These are phyloP conservation scores for Termitomyces sp. DNA, from an alignment of 768 basidiomycete genomes.

Conservation along the genomic window DNA sequence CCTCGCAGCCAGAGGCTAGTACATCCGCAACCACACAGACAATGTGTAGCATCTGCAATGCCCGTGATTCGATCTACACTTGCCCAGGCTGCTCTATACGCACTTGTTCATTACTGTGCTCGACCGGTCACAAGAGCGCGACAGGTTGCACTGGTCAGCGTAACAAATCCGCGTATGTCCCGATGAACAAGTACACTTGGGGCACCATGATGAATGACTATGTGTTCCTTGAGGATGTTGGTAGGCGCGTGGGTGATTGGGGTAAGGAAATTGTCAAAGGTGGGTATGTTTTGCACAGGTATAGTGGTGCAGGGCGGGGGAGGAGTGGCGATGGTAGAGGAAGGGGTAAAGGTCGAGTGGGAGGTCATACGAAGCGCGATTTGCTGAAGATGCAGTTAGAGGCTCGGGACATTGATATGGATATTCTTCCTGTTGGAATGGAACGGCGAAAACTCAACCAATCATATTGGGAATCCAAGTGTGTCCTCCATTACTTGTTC, in stretches of 20 bases:
- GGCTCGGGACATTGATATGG: constrained; percentile 64
- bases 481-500: constrained; percentile 23
- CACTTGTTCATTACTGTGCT: constrained; percentile 72
- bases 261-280: constrained; percentile 65
- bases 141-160: constrained; percentile 67
- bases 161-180: constrained; percentile 67
- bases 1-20: constrained; percentile 10
- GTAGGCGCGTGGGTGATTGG: constrained; percentile 70
- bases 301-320: constrained; percentile 14
- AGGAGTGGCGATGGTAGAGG: constrained; percentile 17
- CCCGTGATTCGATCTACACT: constrained; percentile 56
- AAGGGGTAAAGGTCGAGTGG: constrained; percentile 23
- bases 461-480: constrained; percentile 83
- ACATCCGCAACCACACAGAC: constrained; percentile 17
- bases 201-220: constrained; percentile 91
- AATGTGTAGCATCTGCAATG: constrained; percentile 47
- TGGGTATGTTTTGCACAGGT: constrained; percentile 38
- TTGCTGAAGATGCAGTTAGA: constrained; percentile 65
- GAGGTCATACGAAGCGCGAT: constrained; percentile 55
- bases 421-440: constrained; percentile 80
- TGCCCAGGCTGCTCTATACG: constrained; percentile 72
- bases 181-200: constrained; percentile 82
- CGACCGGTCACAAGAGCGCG: constrained; percentile 57
- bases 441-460: constrained; percentile 71
- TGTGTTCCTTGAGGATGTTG: constrained; percentile 77